Evolutionary conservation across 2,329 filamentous ascomycete species (phyloP), one percentile per base, ranked within the genome.

Genomic region (Pseudopithomyces maydicus): DNA sequence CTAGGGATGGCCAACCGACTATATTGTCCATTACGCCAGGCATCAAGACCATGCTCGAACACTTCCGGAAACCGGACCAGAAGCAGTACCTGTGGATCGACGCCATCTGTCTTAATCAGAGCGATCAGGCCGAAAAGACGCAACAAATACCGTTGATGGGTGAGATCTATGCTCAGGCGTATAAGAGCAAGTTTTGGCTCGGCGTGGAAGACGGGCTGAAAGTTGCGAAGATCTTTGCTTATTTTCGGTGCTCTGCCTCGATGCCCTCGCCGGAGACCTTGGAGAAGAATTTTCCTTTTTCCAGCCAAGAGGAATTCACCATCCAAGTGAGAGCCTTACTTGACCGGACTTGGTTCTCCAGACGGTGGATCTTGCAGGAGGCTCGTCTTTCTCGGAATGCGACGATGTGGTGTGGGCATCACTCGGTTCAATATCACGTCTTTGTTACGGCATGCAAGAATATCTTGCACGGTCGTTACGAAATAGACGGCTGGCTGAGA

Each of bases 331-430:
- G n/a, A 10, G 10, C 14, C 1, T 39, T 49, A 15, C 22, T 38
- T 22, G 12, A 38, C 7, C 3, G 33, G 10, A 5, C 10, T 8
- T 49, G 33, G 33, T 49, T 49, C 15, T 23, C 38, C 15, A n/a
- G 46, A 38, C 46, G 46, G 6, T 49, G 46, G 46, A 49, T 49
- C 11, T 38, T 49, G 33, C 46, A 49, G 22, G 46, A 49, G 23
- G 36, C 46, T 2, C 32, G 22, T 39, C 12, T 41, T 17, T 38
- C 46, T 23, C 46, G 22, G 5, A n/a, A 38, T 38, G 46, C 32
- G 19, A 14, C 19, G 2, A 38, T 49, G 33, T 41, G 36, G 46
- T 49, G 46, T 17, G 46, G 46, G 5, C 6, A 19, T 38, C 22
- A 49, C 12, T 38, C 12, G 22, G 22, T 49, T 14, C 46, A 15